phyloP scores from a whole-genome alignment of 306 rosid species.

The Chamaecrista fasciculata region DNA sequence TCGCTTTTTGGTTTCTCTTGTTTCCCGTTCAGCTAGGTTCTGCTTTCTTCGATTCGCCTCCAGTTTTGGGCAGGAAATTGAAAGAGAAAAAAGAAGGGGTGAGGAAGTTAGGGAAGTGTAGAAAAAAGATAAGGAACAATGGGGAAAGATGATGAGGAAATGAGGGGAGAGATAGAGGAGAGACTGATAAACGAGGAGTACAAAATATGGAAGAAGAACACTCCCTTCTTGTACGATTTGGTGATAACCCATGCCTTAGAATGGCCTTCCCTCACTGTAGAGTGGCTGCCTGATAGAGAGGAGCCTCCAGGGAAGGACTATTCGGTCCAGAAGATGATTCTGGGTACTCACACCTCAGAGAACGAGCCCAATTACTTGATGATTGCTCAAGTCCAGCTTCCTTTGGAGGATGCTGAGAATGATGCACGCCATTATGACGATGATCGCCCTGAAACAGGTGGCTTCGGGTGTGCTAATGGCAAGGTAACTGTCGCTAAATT shows the following conservation, averaged over 20 bases:
- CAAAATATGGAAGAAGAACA: slow-evolving; percentile 99
- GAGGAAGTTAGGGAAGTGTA: background rate
- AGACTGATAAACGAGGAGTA: slow-evolving; percentile 91
- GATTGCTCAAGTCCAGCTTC: slow-evolving; percentile 97
- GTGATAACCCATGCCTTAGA: slow-evolving; percentile 95
- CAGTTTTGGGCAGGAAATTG: slow-evolving; percentile 2
- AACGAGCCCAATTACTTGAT: slow-evolving; percentile 94
- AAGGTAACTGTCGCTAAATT: slow-evolving; percentile 41
- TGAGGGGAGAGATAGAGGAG: slow-evolving; percentile 97
- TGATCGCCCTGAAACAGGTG: slow-evolving; percentile 75
- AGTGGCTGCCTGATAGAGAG: slow-evolving; percentile 88
- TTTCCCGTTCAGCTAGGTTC: background rate
- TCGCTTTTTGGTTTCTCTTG: background rate
- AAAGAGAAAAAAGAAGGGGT: too few species aligned
- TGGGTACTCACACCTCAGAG: slow-evolving; percentile 96
- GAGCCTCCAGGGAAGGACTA: slow-evolving; percentile 97
- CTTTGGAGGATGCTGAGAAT: slow-evolving; percentile 88
- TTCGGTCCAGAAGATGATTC: slow-evolving; percentile 84
- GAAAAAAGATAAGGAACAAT: slow-evolving; percentile 25
- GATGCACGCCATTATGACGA: slow-evolving; percentile 95
- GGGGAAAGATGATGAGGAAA: slow-evolving; percentile 96
- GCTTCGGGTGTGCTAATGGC: slow-evolving; percentile 89
- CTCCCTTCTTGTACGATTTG: slow-evolving; percentile 91
- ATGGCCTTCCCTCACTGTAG: slow-evolving; percentile 98
- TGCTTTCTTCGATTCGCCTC: background rate